Base-by-base conservation (phyloP, 2,329 filamentous ascomycete species). In the Exophiala mesophila region DNA sequence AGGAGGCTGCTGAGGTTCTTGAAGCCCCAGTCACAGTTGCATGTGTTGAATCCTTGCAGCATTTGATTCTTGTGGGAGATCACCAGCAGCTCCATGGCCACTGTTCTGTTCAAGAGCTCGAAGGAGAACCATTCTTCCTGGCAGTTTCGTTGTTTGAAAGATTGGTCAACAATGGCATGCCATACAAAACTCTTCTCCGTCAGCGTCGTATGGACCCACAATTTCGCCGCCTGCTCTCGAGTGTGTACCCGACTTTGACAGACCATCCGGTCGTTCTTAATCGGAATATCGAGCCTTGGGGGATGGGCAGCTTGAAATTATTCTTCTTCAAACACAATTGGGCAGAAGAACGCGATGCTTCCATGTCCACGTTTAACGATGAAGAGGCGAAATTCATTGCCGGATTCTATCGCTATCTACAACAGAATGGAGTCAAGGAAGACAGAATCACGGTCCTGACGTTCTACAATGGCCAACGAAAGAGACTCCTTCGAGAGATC, bases 381-480 rank as follows among this genome's bases (percentile, higher is more conserved):
- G 63, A 71, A 2, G 89, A 96, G 58, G 86, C 86, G 0, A 67
- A 77, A 1, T 90, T 95, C 82, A 70, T 95, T 20, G 75, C 80
- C 0, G 73, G 72, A 0, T 85, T 94, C 51, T 81, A 82, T 50
- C 67, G 77, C 18, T 85, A 95, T 55, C 75, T 96, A 0, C 60
- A 82, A 1, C 66, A 78, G 45, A 90, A 89, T 49, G 82, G 82
- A 0, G 65, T 82, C 1, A 54, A 66, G 0, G 59, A 74, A 0
- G 59, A 65, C 0, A 70, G 82, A 4, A 88, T 95, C 42, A 94
- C 88, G 0, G 69, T 95, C 3, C 63, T 96, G 36, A 90, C 88
- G 0, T 95, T 92, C 58, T 96, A 95, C 68, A 87, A 85, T 31
- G 88, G 85, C 0, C 89, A 96, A 58, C 74, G 82, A 32, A 83